These are phyloP conservation scores for Trichophyton schoenleinii DNA, from an alignment of 2,329 filamentous ascomycete genomes.

Conservation along the genomic window DNA sequence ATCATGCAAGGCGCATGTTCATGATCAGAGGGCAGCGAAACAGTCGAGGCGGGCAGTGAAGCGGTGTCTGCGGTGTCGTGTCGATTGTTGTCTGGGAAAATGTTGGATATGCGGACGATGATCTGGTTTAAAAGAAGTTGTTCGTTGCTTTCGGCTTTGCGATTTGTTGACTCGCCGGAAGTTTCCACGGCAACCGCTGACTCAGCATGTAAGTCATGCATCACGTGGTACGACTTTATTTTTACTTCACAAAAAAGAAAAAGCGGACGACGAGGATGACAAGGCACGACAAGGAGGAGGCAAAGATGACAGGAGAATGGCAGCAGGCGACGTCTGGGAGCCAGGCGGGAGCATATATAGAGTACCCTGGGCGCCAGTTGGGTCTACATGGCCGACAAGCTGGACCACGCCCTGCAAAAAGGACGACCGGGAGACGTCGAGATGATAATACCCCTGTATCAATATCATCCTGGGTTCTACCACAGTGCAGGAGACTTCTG, in stretches of 20 bases:
- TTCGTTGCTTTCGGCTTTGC: neutral
- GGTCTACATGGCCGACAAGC: neutral
- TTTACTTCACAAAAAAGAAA: neutral
- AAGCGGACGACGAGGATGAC: neutral
- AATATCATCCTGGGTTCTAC: neutral
- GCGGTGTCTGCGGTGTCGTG: neutral
- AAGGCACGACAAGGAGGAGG: neutral
- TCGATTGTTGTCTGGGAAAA: neutral
- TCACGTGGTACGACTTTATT: constrained; percentile 1
- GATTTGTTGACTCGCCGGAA: constrained; percentile 20
- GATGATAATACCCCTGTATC: neutral
- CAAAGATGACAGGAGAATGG: too few relatives aligned
- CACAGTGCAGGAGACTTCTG: too few relatives aligned
- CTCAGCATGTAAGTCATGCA: constrained; percentile 14
- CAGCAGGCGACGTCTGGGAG: too few relatives aligned
- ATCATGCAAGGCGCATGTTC: constrained; percentile 4
- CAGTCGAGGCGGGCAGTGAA: neutral
- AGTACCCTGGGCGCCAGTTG: too few relatives aligned
- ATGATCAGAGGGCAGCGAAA: neutral
- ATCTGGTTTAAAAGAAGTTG: constrained; percentile 2
- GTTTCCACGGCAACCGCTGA: constrained; percentile 29
- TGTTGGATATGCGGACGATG: constrained; percentile 1
- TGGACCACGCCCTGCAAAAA: neutral
- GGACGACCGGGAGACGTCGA: too few relatives aligned
- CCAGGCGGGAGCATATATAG: too few relatives aligned